Percentiles rank a stretch among this genome's conserved stretches.
phyloP scores from a whole-genome alignment of 345 rosid species.

The Aquilaria yunnanensis region DNA sequence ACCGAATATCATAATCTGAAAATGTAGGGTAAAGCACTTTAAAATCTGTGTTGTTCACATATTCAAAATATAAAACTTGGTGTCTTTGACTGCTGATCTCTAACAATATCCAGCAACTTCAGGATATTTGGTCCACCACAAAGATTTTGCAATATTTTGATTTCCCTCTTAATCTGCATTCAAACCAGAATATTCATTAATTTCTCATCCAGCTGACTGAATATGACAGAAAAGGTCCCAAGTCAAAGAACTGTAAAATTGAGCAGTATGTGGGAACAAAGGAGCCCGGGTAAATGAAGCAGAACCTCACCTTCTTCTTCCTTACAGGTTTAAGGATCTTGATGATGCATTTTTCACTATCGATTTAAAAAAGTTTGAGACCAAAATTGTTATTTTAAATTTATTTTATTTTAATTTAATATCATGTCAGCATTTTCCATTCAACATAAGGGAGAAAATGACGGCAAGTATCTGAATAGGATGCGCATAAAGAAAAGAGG shows the following conservation, averaged over 20 bases:
- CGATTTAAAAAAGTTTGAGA: not conserved
- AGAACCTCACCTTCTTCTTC: conserved; percentile 81
- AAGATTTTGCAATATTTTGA: conserved; percentile 93
- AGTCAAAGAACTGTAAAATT: too few species aligned
- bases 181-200: not conserved
- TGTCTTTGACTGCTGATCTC: conserved; percentile 95
- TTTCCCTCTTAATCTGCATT: conserved; percentile 95
- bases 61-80: conserved; percentile 89
- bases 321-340: conserved; percentile 97
- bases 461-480: too few species aligned
- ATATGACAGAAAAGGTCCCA: too few species aligned
- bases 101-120: conserved; percentile 88
- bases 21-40: conserved; percentile 93
- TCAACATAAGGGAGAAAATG: too few species aligned
- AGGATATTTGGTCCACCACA: conserved; percentile 96
- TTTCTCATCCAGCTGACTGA: too few species aligned
- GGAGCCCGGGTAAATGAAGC: not conserved
- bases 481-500: too few species aligned
- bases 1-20: conserved; percentile 80
- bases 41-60: conserved; percentile 88
- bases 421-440: too few species aligned
- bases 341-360: conserved; percentile 79
- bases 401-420: too few species aligned
- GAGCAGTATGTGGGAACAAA: not conserved
- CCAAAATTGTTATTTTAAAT: too few species aligned